phyloP scores from a whole-genome alignment of 1,139 yeast species.

The Yamadazyma blattariae region DNA sequence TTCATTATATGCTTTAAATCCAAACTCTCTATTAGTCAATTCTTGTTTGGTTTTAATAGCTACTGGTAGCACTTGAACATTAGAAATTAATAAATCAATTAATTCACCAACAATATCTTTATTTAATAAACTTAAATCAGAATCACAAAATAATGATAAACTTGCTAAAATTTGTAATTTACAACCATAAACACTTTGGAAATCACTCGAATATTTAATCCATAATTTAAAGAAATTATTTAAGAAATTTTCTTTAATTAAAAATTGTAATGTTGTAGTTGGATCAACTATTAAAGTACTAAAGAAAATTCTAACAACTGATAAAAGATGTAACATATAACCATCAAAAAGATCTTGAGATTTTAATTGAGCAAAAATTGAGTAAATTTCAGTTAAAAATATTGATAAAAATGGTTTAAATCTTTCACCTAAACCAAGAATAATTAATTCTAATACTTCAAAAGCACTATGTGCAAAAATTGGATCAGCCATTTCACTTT shows the following conservation, averaged over 20 bases:
- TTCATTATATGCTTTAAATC: conserved; percentile 23
- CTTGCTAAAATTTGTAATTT: conserved; percentile 50
- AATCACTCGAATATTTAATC: conserved; percentile 45
- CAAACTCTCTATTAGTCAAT: conserved; percentile 35
- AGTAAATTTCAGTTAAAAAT: conserved; percentile 37
- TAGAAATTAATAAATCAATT: conserved; percentile 38
- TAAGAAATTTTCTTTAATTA: conserved; percentile 36
- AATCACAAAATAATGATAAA: conserved; percentile 29
- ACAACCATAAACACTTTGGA: conserved; percentile 56
- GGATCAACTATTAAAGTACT: conserved; percentile 43
- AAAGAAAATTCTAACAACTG: conserved; percentile 44
- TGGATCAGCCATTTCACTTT: conserved; percentile 38
- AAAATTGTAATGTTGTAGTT: conserved; percentile 31
- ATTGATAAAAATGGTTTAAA: conserved; percentile 31
- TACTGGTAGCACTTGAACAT: conserved; percentile 44
- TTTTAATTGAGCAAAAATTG: conserved; percentile 34
- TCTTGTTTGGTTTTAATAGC: conserved; percentile 48
- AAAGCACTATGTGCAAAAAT: conserved; percentile 41
- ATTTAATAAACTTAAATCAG: conserved; percentile 27
- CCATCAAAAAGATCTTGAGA: conserved; percentile 45
- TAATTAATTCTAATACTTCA: conserved; percentile 39
- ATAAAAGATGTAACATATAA: conserved; percentile 45
- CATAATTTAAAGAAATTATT: conserved; percentile 44
- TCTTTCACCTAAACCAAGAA: conserved; percentile 35
- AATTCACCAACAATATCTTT: conserved; percentile 38